Base-by-base conservation (phyloP, 768 basidiomycete genomes). In the Leccinum broughii region DNA sequence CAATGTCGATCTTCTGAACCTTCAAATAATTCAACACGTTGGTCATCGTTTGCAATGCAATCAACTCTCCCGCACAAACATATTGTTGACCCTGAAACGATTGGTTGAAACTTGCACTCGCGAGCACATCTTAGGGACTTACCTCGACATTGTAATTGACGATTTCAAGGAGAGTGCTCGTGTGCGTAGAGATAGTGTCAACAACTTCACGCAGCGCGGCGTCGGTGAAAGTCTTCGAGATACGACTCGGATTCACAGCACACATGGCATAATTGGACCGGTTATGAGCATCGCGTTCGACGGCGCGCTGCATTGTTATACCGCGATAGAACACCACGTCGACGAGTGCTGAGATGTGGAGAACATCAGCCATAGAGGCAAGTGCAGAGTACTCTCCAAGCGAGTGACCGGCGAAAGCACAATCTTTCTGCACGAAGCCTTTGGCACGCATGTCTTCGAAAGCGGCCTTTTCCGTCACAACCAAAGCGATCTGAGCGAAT, bases 321-420 rank as follows among this genome's bases (percentile, higher is more conserved):
- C 97, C 97, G 73, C 97, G 93, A 76, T 98, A 99, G 83, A 99
- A 99, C 28, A 99, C 96, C 69, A 99, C 93, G 66, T 99, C 97
- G 69, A 95, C 93, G 52, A 98, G 87, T 2, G 93, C 87, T 20
- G 96, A 93, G 67, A 98, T 93, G 51, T 93, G 92, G 37, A 98
- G 85, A 56, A 98, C 93, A 73, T 96, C 95, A 26, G 96, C 96
- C 66, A 99, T 97, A 9, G 96, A 96, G 2, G 97, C 97, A 4
- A 99, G 83, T 3, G 97, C 96, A 46, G 97, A 98, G 75, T 98
- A 99, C 77, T 99, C 97, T 68, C 97, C 97, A 26, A 99, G 84
- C 7, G 96, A 98, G 79, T 99, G 97, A 59, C 97, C 96, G 14
- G 95, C 97, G 70, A 99, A 98, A 1, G 93, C 89, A 60, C 95